Conservation (phyloP, 2,329 filamentous ascomycete species). For the Colletotrichum shisoi region DNA sequence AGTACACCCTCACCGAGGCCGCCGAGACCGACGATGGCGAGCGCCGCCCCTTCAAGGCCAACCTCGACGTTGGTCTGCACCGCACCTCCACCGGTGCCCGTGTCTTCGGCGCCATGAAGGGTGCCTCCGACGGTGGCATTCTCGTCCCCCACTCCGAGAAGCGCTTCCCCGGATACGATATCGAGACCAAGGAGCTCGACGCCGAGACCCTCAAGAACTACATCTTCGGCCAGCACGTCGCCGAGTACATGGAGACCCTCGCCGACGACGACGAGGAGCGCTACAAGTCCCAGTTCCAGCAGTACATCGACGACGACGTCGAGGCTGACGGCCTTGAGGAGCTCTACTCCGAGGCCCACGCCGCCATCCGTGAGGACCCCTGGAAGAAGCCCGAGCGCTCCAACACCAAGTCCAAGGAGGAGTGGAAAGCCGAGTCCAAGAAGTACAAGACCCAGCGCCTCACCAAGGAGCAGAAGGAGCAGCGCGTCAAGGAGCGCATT, state of each 20-base stretch:
- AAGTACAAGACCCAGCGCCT: constrained; percentile 85
- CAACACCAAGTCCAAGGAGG: constrained; percentile 94
- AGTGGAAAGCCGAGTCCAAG: constrained; percentile 94
- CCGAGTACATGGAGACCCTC: constrained; percentile 99
- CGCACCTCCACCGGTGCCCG: constrained; percentile 98
- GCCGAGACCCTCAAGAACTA: constrained; percentile 97
- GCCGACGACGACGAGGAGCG: constrained; percentile 99
- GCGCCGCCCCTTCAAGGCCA: constrained; percentile 99
- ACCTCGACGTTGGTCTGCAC: constrained; percentile 96
- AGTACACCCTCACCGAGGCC: constrained; percentile 95
- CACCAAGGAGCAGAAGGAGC: constrained; percentile 81
- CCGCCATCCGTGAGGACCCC: constrained; percentile 95
- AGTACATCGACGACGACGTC: constrained; percentile 96
- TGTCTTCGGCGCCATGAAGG: constrained; percentile 99
- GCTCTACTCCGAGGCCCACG: constrained; percentile 92
- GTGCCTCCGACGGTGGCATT: constrained; percentile 97
- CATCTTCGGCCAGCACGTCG: constrained; percentile 98
- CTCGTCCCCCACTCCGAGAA: constrained; percentile 98
- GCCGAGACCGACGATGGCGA: constrained; percentile 88
- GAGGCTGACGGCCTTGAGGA: constrained; percentile 98
- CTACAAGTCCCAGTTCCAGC: constrained; percentile 96
- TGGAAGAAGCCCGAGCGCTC: constrained; percentile 88
- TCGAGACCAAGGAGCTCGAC: constrained; percentile 97
- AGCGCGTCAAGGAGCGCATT: constrained; percentile 90
- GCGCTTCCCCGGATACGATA: constrained; percentile 98